These are phyloP conservation scores for Pythium inflatum DNA, from an alignment of 352 stramenopile species.

Conservation along the genomic window DNA sequence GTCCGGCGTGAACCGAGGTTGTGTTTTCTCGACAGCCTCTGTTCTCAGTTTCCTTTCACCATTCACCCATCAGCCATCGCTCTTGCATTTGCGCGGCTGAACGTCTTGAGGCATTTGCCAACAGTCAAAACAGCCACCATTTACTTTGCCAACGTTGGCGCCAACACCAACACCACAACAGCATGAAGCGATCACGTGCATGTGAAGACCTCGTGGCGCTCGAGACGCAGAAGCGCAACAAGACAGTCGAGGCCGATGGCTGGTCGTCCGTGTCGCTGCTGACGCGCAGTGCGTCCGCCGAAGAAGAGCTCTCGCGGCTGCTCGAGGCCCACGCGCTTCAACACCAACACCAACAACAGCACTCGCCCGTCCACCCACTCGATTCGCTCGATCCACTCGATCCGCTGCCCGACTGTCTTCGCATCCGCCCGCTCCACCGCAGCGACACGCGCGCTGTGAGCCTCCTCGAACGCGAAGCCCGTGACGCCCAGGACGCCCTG, in stretches of 20 bases:
- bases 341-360: slow-evolving; percentile 1
- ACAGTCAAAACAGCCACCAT: too few relatives aligned
- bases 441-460: slow-evolving; percentile 21
- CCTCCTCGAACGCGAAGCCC: slow-evolving; percentile 22
- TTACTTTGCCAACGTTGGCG: background rate
- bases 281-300: slow-evolving; percentile 14
- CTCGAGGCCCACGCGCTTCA: slow-evolving; percentile 23
- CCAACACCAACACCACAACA: background rate
- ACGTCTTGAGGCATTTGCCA: too few relatives aligned
- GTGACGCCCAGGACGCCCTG: slow-evolving; percentile 24
- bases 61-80: slow-evolving; percentile 19
- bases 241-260: slow-evolving; percentile 21
- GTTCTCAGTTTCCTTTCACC: slow-evolving; percentile 26
- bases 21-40: background rate
- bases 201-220: slow-evolving; percentile 69
- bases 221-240: slow-evolving; percentile 42
- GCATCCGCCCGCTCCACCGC: background rate
- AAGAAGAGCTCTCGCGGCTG: slow-evolving; percentile 27
- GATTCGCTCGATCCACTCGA: slow-evolving; percentile 1
- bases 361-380: background rate
- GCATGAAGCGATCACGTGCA: slow-evolving; percentile 74
- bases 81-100: background rate
- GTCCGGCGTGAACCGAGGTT: slow-evolving; percentile 24
- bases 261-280: slow-evolving; percentile 13
- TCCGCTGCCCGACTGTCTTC: slow-evolving; percentile 14